Conservation (phyloP, 2,329 filamentous ascomycete species). For the Penicillium sp. region DNA sequence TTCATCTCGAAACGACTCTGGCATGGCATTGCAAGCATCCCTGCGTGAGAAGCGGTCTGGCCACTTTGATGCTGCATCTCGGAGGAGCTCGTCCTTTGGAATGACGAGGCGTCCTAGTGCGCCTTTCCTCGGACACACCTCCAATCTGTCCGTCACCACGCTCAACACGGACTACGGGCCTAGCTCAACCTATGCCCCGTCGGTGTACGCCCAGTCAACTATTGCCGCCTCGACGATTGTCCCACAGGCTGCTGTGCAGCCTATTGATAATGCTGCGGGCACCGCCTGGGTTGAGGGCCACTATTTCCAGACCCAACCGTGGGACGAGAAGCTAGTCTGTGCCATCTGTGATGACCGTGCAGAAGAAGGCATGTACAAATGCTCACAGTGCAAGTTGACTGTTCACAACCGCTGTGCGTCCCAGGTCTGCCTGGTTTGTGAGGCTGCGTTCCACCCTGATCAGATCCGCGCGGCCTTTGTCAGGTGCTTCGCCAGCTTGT, state of each 20-base stretch:
- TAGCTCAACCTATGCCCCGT: slow-evolving; percentile 55
- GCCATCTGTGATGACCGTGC: slow-evolving; percentile 61
- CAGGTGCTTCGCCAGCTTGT: slow-evolving; percentile 70
- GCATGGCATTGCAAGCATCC: slow-evolving; percentile 82
- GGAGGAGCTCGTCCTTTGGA: slow-evolving; percentile 91
- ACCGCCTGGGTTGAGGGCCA: slow-evolving; percentile 57
- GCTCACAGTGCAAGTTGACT: slow-evolving; percentile 54
- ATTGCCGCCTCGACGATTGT: slow-evolving; percentile 59
- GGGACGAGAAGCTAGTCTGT: slow-evolving; percentile 53
- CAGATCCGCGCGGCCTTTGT: slow-evolving; percentile 72
- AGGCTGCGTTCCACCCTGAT: slow-evolving; percentile 69
- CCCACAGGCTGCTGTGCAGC: slow-evolving; percentile 49
- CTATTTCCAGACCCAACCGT: slow-evolving; percentile 52
- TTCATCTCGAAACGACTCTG: slow-evolving; percentile 88
- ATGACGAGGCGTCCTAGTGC: slow-evolving; percentile 71
- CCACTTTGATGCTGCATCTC: slow-evolving; percentile 81
- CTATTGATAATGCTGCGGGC: slow-evolving; percentile 49
- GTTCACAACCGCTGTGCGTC: slow-evolving; percentile 66
- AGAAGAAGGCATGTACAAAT: slow-evolving; percentile 62
- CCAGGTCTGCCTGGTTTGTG: slow-evolving; percentile 69
- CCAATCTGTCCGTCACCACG: slow-evolving; percentile 53
- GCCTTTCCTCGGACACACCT: slow-evolving; percentile 72
- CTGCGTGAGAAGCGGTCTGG: slow-evolving; percentile 93
- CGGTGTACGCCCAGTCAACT: slow-evolving; percentile 58
- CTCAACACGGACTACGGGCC: slow-evolving; percentile 49